Evolutionary conservation across 495 filamentous ascomycete species (phyloP).

Genomic region (Penicillium herquei): DNA sequence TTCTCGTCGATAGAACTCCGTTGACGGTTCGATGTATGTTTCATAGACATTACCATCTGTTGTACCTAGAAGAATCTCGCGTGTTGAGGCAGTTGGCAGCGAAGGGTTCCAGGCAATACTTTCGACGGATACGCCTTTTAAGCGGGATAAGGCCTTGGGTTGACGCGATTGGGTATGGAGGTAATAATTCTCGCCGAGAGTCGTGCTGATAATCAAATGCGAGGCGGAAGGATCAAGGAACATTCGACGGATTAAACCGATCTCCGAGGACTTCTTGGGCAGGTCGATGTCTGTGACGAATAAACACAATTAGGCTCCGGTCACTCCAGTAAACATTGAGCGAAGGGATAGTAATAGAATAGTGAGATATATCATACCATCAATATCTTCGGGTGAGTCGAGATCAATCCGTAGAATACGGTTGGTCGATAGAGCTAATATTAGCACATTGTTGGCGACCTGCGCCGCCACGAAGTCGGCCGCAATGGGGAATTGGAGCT

Average conservation of each 20-base stretch:
- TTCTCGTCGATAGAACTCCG: slow-evolving; percentile 91
- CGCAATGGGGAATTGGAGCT: slow-evolving; percentile 86
- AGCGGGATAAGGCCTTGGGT: slow-evolving; percentile 73
- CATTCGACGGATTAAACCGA: slow-evolving; percentile 88
- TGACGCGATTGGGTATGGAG: slow-evolving; percentile 91
- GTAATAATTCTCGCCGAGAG: slow-evolving; percentile 94
- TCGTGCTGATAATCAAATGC: slow-evolving; percentile 87
- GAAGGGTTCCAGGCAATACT: slow-evolving; percentile 94
- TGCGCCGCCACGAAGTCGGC: slow-evolving; percentile 95
- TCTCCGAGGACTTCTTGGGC: slow-evolving; percentile 86
- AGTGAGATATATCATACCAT: slow-evolving; percentile 57
- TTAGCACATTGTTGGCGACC: slow-evolving; percentile 94
- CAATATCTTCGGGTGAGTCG: slow-evolving; percentile 89
- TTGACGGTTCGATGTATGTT: slow-evolving; percentile 88
- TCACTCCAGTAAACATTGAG: slow-evolving; percentile 17
- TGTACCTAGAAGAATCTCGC: slow-evolving; percentile 92
- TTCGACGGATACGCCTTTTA: slow-evolving; percentile 86
- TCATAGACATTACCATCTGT: slow-evolving; percentile 94
- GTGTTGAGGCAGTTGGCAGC: slow-evolving; percentile 89
- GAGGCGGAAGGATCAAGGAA: slow-evolving; percentile 97
- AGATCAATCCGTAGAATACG: slow-evolving; percentile 92
- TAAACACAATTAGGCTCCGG: slow-evolving; percentile 15
- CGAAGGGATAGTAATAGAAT: background rate
- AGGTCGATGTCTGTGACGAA: slow-evolving; percentile 80
- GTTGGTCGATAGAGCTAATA: slow-evolving; percentile 83